phyloP scores from a whole-genome alignment of 192 early-diverging fungal genomes.

The Diversispora epigaea region DNA sequence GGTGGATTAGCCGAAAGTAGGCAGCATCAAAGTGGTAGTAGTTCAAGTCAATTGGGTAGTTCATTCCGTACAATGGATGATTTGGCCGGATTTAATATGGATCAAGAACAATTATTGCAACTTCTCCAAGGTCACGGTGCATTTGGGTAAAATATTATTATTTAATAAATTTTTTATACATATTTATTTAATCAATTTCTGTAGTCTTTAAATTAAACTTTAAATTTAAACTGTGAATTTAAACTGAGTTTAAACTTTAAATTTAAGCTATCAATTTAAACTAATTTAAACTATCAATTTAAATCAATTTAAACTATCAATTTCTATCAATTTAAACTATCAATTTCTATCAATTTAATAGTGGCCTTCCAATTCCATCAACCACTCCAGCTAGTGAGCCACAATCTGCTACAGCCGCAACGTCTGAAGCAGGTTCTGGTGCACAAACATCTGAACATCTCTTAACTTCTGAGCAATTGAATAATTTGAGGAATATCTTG shows the following conservation, averaged over 20 bases:
- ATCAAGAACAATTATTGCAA: conserved; percentile 29
- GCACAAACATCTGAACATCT: conserved; percentile 19
- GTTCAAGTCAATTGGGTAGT: neutral
- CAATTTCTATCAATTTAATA: neutral
- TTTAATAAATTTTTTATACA: neutral
- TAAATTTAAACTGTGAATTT: no score
- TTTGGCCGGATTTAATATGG: conserved; percentile 22
- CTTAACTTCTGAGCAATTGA: conserved; percentile 45
- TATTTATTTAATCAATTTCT: neutral
- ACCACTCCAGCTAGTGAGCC: conserved; percentile 29
- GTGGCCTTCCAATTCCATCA: conserved; percentile 8
- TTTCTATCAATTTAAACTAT: no score
- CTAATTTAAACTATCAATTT: no score
- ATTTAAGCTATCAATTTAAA: no score
- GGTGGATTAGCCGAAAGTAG: conserved; percentile 27
- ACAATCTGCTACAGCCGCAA: conserved; percentile 20
- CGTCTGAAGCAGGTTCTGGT: conserved; percentile 11
- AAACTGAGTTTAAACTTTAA: no score
- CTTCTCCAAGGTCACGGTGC: conserved; percentile 27
- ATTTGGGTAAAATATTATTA: conserved; percentile 8
- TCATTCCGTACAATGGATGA: conserved; percentile 28
- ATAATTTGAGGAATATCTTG: conserved; percentile 46
- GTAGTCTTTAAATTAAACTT: neutral
- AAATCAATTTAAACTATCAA: no score
- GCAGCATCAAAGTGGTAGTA: conserved; percentile 9